These are phyloP conservation scores for Pseudisothecium myosuroides DNA, from an alignment of 225 moss, liverwort and hornwort genomes.

Conservation along the genomic window DNA sequence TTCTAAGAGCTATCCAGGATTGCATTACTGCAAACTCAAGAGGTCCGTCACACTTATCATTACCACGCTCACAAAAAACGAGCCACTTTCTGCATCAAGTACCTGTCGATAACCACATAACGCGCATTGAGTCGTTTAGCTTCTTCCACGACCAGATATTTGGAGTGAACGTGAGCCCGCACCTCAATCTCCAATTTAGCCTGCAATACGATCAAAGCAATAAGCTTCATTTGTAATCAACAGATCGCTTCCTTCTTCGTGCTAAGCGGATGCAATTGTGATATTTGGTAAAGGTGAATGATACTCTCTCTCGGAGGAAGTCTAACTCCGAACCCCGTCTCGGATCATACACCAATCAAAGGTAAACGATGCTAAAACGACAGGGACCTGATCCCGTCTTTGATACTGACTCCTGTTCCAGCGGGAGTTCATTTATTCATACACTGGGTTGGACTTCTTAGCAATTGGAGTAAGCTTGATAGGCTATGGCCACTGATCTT, in stretches of 20 bases:
- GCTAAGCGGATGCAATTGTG: not conserved
- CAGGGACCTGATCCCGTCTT: not conserved
- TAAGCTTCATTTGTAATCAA: not conserved
- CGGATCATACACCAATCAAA: not conserved
- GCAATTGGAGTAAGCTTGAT: not conserved
- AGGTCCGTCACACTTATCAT: not conserved
- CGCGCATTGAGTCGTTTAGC: constrained; percentile 26
- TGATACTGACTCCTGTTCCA: not conserved
- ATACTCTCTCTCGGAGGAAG: not conserved
- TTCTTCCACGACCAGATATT: constrained; percentile 31
- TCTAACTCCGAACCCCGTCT: not conserved
- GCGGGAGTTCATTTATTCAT: not conserved
- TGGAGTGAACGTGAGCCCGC: constrained; percentile 13
- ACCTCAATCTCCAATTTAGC: constrained; percentile 39
- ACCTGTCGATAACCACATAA: constrained; percentile 46
- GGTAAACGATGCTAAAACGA: not conserved
- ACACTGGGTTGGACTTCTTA: not conserved
- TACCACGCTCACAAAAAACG: not conserved
- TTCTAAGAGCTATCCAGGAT: not conserved
- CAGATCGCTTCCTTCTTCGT: not conserved
- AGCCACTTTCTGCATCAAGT: not conserved
- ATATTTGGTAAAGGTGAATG: not conserved
- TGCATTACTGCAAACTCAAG: not conserved
- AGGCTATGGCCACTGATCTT: not conserved
- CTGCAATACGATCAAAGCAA: not conserved